Evolutionary conservation across 2,329 filamentous ascomycete genomes (phyloP), one percentile per base, ranked within the genome.

Genomic region (Daldinia sp.): DNA sequence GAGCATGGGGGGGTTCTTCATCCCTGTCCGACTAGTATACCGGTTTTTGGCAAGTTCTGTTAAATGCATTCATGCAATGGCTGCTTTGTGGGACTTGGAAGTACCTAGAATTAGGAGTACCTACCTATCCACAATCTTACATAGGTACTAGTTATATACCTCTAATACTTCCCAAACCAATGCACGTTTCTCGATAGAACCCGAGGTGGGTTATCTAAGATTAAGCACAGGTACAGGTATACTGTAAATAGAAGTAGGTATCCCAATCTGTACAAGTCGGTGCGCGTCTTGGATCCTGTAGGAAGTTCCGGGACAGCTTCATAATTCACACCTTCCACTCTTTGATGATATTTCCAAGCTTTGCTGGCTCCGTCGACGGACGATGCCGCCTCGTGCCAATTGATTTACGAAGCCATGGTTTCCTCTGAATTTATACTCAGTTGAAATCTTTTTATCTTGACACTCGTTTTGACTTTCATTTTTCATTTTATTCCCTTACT

Each of bases 1-100:
- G 58, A 49, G 52, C 50, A 54, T 49, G 43, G 30, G 39, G n/a
- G n/a, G n/a, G n/a, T n/a, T n/a, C 25, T 34, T n/a, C 21, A 61
- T 52, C 58, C 59, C 39, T 62, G 59, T 57, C 32, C 21, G 15
- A 21, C 19, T 23, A 19, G 27, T n/a, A 30, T 53, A 43, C 25
- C 13, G 21, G 2, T 27, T 43, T 45, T 45, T 15, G 10, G 21
- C 25, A 45, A 25, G 13, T 25, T 45, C 39, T 45, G n/a, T 45
- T 45, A 45, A 27, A 45, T 10, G 39, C 39, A 45, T 45, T 4
- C 6, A 25, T n/a, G 11, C 11, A n/a, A n/a, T n/a, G n/a, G n/a
- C n/a, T n/a, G n/a, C n/a, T n/a, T n/a, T n/a, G n/a, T n/a, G n/a
- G n/a, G n/a, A n/a, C n/a, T n/a, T n/a, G n/a, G n/a, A n/a, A n/a